Evolutionary conservation across 441 rosid species (phyloP), one percentile per base, ranked within the genome.

Genomic region (Mallotus repandus): DNA sequence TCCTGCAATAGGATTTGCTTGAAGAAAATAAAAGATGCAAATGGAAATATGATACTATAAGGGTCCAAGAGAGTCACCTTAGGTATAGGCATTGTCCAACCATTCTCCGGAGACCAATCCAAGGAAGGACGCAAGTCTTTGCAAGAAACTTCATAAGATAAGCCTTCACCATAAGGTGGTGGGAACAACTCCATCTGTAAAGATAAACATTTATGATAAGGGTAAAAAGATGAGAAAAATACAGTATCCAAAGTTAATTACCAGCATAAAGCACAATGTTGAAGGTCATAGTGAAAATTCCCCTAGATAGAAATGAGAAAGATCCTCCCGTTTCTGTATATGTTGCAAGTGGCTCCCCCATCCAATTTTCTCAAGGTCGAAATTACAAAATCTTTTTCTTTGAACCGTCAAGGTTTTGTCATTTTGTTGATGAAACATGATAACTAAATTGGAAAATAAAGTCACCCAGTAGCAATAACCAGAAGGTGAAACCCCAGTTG

Each of bases 111-210:
- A 70, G 91, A 90, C 97, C 98, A 94, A 58, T 87, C 85, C 85
- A 94, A 74, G 41, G 96, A 84, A 74, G 98, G 98, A 65, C 96
- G 90, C 58, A 90, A 70, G 75, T 90, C 94, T 74, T 81, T 70
- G 73, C 76, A 74, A 9, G 4, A 66, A 76, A 76, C 95, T 13
- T 82, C 86, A 71, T 89, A 90, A 2, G 74, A 70, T 4, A 12
- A 38, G 18, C 97, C 97, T 88, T 94, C 95, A 12, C 98, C 98
- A 63, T 18, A 43, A 10, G 97, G 98, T 53, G 81, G 82, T 70
- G 92, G 83, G 52, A 74, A 82, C 87, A 92, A 82, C 32, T 88
- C 89, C 55, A 92, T 53, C 97, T 94, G 69, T 35, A 63, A 56
- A 69, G 50, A 50, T 1, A 66, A 63, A 63, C 32, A 72, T 56